Base-by-base conservation (phyloP, 2,329 filamentous ascomycete genomes). In the Xylaria sp. region DNA sequence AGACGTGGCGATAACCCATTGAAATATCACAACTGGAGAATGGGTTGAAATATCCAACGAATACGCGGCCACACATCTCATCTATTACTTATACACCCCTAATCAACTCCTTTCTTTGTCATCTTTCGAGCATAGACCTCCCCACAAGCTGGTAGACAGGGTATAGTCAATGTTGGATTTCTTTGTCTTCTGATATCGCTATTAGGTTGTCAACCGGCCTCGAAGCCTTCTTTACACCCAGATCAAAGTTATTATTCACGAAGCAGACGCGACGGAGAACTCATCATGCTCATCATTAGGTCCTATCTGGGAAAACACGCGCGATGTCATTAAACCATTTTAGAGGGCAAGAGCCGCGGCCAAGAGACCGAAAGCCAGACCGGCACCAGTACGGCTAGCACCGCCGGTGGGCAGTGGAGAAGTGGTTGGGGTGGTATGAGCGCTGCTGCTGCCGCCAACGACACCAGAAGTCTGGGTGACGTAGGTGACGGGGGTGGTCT, bases 291-390 rank as follows among this genome's bases (percentile, higher is more conserved):
- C 17, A 10, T 56, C 26, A 51, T 48, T 13, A 63, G 33, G 9
- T 59, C 42, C 40, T 28, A 59, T 59, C 33, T 51, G 48, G 17
- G 56, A 54, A 53, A 63, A 54, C 23, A 60, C 20, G 40, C 62
- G 31, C 36, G n/a, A 57, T 68, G 49, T 51, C 26, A 9, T 51
- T 46, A 28, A 44, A 9, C 9, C 49, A 15, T 61, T 23, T 66
- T 64, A 59, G 56, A 72, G 36, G 57, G 63, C 83, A 82, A 85
- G 77, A 20, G 33, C 63, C 1, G 85, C 77, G 74, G 81, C 82
- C 59, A 85, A 70, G 70, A 80, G 70, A 68, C 82, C 82, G 69
- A 81, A 76, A 69, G 80, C 79, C 31, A 84, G 73, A 73, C 80
- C 80, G 33, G 79, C 80, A n/a, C 76, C 79, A 42, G 79, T 69